These are phyloP conservation scores for Periglandula ipomoeae DNA, from an alignment of 2,329 filamentous ascomycete genomes.

Conservation along the genomic window DNA sequence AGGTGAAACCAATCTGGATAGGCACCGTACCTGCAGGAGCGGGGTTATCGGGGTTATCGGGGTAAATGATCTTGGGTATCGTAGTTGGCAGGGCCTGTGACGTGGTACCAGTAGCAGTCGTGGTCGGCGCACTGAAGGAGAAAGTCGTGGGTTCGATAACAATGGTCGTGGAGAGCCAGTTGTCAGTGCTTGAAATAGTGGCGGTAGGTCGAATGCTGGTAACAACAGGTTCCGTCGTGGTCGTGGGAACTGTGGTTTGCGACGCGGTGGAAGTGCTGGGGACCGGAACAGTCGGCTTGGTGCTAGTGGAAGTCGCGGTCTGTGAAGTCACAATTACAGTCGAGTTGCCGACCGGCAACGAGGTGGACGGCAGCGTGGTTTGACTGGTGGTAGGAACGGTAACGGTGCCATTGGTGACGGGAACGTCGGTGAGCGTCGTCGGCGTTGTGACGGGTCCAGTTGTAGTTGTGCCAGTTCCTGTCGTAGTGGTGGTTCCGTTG, in stretches of 20 bases:
- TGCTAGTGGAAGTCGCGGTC: background rate
- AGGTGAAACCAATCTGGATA: conserved; percentile 79
- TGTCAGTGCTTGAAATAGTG: conserved; percentile 33
- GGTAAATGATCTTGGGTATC: conserved; percentile 68
- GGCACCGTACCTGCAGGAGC: conserved; percentile 56
- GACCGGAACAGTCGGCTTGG: background rate
- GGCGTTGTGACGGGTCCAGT: conserved; percentile 1
- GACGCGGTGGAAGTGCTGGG: conserved; percentile 13
- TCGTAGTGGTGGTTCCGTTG: conserved; percentile 6
- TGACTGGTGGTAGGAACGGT: background rate
- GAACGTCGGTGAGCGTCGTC: conserved; percentile 3
- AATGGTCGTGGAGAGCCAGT: conserved; percentile 52
- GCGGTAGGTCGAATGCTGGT: conserved; percentile 34
- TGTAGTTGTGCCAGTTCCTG: background rate
- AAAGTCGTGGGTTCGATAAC: conserved; percentile 40
- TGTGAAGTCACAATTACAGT: background rate
- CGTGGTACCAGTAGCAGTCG: conserved; percentile 30
- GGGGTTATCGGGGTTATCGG: conserved; percentile 43
- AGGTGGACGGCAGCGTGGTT: conserved; percentile 5
- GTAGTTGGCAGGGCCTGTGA: conserved; percentile 50
- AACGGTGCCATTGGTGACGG: conserved; percentile 7
- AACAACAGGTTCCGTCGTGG: conserved; percentile 12
- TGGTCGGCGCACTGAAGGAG: conserved; percentile 22
- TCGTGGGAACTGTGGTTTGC: conserved; percentile 4
- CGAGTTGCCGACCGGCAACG: conserved; percentile 7